Conservation (phyloP, 352 stramenopile species). For the Pythium sp. region DNA sequence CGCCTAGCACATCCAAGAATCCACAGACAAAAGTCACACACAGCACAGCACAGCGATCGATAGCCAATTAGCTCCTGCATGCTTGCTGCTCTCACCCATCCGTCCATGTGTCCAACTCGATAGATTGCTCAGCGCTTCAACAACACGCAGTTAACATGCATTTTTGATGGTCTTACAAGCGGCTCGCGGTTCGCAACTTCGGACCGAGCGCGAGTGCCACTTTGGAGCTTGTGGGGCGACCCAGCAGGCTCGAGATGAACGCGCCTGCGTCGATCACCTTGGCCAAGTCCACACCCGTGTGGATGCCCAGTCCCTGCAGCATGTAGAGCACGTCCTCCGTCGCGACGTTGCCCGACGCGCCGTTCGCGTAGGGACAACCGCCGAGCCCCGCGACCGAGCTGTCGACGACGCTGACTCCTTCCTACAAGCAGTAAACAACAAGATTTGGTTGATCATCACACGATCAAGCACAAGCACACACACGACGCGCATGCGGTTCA, state of each 20-base stretch:
- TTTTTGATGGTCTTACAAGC: constrained; percentile 30
- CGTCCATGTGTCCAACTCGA: not conserved
- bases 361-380: constrained; percentile 95
- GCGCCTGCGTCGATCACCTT: constrained; percentile 89
- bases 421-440: constrained; percentile 34
- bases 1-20: not conserved
- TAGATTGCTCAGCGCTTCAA: not conserved
- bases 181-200: constrained; percentile 33
- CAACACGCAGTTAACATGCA: not conserved
- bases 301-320: constrained; percentile 93
- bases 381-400: constrained; percentile 95
- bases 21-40: constrained; percentile 6
- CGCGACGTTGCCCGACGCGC: constrained; percentile 95
- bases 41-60: not conserved
- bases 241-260: constrained; percentile 87
- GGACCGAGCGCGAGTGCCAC: constrained; percentile 67
- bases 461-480: not conserved
- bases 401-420: constrained; percentile 92
- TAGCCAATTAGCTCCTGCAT: not conserved
- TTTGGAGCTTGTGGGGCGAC: constrained; percentile 83
- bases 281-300: constrained; percentile 92
- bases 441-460: not conserved
- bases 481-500: not conserved
- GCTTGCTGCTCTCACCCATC: constrained; percentile 4
- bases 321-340: constrained; percentile 98